Evolutionary conservation across 2,329 filamentous ascomycete genomes (phyloP).

Genomic region (Knoxdaviesia proteae): DNA sequence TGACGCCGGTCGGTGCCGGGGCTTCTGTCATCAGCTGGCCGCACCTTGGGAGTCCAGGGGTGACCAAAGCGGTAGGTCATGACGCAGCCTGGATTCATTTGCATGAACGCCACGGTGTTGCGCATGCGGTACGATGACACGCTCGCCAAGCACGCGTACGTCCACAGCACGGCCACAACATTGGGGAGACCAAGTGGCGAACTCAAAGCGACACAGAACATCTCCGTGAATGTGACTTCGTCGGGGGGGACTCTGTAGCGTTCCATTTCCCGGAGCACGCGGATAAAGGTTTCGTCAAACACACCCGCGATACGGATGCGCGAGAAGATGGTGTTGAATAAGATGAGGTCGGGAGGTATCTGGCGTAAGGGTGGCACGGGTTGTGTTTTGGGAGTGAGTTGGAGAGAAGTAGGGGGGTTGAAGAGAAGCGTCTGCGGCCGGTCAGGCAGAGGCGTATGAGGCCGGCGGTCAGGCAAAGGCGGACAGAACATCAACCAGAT

Average conservation of each 20-base stretch:
- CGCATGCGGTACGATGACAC: slow-evolving; percentile 11
- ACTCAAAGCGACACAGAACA: background rate
- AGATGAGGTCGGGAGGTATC: background rate
- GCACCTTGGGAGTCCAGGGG: background rate
- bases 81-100: slow-evolving; percentile 3
- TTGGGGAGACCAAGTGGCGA: slow-evolving; percentile 7
- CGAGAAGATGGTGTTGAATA: slow-evolving; percentile 3
- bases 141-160: slow-evolving; percentile 11
- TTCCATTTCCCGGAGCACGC: background rate
- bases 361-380: too few relatives aligned
- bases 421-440: background rate
- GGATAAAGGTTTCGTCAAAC: background rate
- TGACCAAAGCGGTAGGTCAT: background rate
- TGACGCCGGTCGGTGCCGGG: too few relatives aligned
- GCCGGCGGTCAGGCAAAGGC: too few relatives aligned
- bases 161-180: slow-evolving; percentile 13
- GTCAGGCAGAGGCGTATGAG: too few relatives aligned
- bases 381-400: background rate
- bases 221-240: slow-evolving; percentile 1
- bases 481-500: too few relatives aligned
- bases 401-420: background rate
- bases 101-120: slow-evolving; percentile 5
- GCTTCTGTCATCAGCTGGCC: background rate
- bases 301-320: slow-evolving; percentile 1
- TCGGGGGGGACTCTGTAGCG: background rate